Evolutionary conservation across 495 filamentous ascomycete species (phyloP), one percentile per base, ranked within the genome.

Genomic region (Talaromyces thailandensis): DNA sequence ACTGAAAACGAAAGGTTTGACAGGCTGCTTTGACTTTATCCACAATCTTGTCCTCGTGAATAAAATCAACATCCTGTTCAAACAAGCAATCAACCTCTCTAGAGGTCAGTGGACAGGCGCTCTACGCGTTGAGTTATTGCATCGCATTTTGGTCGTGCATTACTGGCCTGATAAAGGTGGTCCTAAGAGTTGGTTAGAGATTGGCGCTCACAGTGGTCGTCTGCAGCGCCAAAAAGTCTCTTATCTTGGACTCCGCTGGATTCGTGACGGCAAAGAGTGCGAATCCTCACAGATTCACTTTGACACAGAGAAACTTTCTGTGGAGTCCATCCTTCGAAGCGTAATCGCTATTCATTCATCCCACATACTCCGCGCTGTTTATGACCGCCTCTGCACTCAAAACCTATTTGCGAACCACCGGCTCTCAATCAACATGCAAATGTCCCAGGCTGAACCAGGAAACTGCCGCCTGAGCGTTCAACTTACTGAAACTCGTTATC

Each of bases 21-120:
- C 71, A 6, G 92, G 89, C 23, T 92, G 92, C 65, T 96, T 91
- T 70, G 82, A 89, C 57, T 88, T 89, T 66, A 75, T 98, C 2
- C 93, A 98, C 68, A 88, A 90, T 60, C 82, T 94, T 45, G 84
- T 91, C 6, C 74, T 98, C 31, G 96, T 92, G 1, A 86, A 92
- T 66, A 98, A 98, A 76, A 86, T 98, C 56, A 82, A 78, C 67
- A 84, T 91, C 50, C 82, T 96, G 24, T 81, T 83, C 60, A 85
- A 83, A 67, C 94, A 98, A 76, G 91, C 88, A 8, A 56, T 76
- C 9, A 85, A 88, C 26, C 78, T 97, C 63, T 76, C 77, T 26
- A 77, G 75, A 62, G 81, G 82, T 1, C 80, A 82, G 29, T 98
- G 95, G 93, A 84, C 84, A 21, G 86, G 89, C 63, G 82, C 83